Conservation (phyloP, 495 filamentous ascomycete genomes). For the Tuber magnatum region DNA sequence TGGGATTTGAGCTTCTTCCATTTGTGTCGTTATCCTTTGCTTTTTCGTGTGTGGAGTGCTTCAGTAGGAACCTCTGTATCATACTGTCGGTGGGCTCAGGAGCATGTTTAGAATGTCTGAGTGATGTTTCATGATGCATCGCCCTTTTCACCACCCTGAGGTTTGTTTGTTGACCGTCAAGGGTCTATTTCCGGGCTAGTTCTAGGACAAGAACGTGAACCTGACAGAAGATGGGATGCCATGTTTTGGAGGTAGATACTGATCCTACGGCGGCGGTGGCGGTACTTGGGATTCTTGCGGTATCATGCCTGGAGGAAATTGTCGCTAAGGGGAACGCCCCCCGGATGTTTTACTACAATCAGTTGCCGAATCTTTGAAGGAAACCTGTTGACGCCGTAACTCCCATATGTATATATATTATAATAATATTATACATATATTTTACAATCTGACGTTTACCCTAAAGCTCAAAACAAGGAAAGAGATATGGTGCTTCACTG, state of each 20-base stretch:
- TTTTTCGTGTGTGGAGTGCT: neutral
- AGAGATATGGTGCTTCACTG: neutral
- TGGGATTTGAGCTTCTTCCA: neutral
- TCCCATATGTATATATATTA: too few relatives aligned
- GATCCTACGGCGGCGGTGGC: neutral
- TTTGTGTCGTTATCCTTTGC: neutral
- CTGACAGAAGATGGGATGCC: neutral
- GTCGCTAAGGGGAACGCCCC: neutral
- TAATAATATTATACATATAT: too few relatives aligned
- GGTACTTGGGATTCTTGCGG: neutral
- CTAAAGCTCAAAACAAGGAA: neutral
- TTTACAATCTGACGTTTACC: neutral
- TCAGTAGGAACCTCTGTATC: neutral
- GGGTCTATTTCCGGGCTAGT: neutral
- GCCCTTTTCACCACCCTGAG: neutral
- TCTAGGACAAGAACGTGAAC: neutral
- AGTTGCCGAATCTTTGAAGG: neutral
- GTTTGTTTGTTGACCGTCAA: neutral
- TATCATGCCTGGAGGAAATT: too few relatives aligned
- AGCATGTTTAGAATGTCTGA: neutral
- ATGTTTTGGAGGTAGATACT: neutral
- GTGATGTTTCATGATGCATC: neutral
- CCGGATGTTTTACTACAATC: neutral
- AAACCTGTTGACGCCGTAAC: neutral
- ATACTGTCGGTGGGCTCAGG: neutral